Evolutionary conservation across 2,329 filamentous ascomycete genomes (phyloP), one percentile per base, ranked within the genome.

Genomic region (Claviceps cyperi): DNA sequence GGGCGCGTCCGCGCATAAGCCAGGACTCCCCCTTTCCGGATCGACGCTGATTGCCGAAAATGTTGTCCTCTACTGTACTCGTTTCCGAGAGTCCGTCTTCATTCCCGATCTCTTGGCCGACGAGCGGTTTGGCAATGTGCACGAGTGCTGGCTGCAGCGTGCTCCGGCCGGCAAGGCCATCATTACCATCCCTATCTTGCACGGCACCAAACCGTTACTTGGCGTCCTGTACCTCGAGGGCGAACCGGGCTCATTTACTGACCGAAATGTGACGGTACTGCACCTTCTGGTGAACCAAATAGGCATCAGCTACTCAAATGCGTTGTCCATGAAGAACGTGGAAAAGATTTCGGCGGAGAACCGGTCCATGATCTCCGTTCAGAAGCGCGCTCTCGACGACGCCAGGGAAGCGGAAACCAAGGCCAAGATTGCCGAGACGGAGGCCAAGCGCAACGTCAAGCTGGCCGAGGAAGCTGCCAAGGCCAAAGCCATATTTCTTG

Each of bases 381-480:
- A 91, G 62, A 88, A 84, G 65, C 76, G 78, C 28, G 83, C 86
- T 2, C 72, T 90, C 9, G 76, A 75, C 3, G 82, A 88, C 60
- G 85, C 86, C 13, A 74, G 81, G 50, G 78, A 82, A 53, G 82
- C 85, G 0, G 84, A 90, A 63, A 76, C 76, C 53, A 88, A 89
- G 63, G 85, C 86, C 9, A 88, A 87, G 63, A 70, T 77, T 48
- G 86, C 86, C 1, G 84, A 90, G 62, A 79, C 83, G 0, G 80
- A 87, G 60, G 86, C 86, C 7, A 80, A 86, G 60, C 78, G 82
- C 53, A 88, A 87, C 62, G 84, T 90, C 62, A 83, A 86, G 65
- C 74, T 90, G 39, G 87, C 87, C 15, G 85, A 91, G 61, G 86
- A 91, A 63, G 86, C 86, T 11, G 84, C 85, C 21, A 87, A 85